Percentiles rank a stretch among this genome's conserved stretches.
Conservation (phyloP, 2,329 filamentous ascomycete species). For the Colletotrichum higginsianum region DNA sequence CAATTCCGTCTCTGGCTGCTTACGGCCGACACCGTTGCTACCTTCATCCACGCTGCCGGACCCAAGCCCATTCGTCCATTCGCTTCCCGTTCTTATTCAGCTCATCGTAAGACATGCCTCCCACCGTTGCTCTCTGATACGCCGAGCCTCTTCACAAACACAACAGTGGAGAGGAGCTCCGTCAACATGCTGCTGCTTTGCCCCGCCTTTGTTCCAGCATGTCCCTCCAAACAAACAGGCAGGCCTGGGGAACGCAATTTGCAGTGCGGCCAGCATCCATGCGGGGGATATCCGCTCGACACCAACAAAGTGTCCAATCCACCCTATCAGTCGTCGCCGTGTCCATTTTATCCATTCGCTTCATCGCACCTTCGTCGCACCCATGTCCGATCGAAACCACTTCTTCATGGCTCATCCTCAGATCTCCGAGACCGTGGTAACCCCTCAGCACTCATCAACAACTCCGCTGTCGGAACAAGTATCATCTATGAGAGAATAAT, state of each 20-base stretch:
- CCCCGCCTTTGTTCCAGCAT: slow-evolving; percentile 25
- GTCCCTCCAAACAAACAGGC: slow-evolving; percentile 16
- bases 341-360: not conserved
- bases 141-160: slow-evolving; percentile 18
- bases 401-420: slow-evolving; percentile 23
- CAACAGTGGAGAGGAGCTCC: slow-evolving; percentile 20
- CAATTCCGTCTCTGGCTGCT: slow-evolving; percentile 19
- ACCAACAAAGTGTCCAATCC: not conserved
- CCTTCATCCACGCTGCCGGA: slow-evolving; percentile 35
- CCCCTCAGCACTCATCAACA: slow-evolving; percentile 27
- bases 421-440: slow-evolving; percentile 5
- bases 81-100: slow-evolving; percentile 28
- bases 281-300: slow-evolving; percentile 40
- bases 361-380: slow-evolving; percentile 27
- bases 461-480: slow-evolving; percentile 30
- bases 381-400: slow-evolving; percentile 37
- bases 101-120: slow-evolving; percentile 35
- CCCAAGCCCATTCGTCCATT: slow-evolving; percentile 34
- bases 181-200: slow-evolving; percentile 33
- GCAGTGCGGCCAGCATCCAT: slow-evolving; percentile 31
- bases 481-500: slow-evolving; percentile 29
- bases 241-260: slow-evolving; percentile 32
- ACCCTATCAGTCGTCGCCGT: slow-evolving; percentile 12
- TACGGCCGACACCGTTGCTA: slow-evolving; percentile 16
- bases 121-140: slow-evolving; percentile 16